These are phyloP conservation scores for Agastache rugosa DNA, from an alignment of 257 asterid genomes.

Conservation along the genomic window DNA sequence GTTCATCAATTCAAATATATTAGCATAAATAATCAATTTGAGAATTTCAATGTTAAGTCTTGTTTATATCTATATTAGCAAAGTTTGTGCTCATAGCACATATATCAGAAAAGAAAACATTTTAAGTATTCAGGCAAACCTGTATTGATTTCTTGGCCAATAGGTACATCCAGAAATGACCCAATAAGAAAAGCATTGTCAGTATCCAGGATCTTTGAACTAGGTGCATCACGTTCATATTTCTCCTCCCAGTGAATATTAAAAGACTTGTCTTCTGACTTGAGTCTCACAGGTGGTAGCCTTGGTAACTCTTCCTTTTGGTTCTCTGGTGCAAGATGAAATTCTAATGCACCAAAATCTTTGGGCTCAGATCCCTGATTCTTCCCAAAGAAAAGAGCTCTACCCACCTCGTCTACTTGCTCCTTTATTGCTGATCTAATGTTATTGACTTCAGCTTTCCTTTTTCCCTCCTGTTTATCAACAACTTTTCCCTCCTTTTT, in stretches of 20 bases:
- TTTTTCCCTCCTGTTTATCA: conserved; percentile 67
- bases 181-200: conserved; percentile 85
- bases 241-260: conserved; percentile 89
- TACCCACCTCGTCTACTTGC: conserved; percentile 90
- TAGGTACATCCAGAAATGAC: conserved; percentile 91
- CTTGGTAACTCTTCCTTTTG: conserved; percentile 93
- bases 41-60: neutral
- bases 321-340: conserved; percentile 60
- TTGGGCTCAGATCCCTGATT: conserved; percentile 60
- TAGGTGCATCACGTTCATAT: conserved; percentile 71
- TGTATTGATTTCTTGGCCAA: conserved; percentile 88
- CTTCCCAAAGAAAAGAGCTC: conserved; percentile 76
- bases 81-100: neutral
- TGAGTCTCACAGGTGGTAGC: conserved; percentile 86
- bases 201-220: conserved; percentile 58
- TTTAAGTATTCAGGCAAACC: conserved; percentile 52
- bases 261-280: conserved; percentile 82
- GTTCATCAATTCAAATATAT: conserved; percentile 14
- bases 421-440: conserved; percentile 72
- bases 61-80: neutral
- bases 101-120: conserved; percentile 23
- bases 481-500: conserved; percentile 60
- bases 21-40: neutral
- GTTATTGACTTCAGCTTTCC: conserved; percentile 58
- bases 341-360: conserved; percentile 57